Conservation (phyloP, 257 asterid species). For the Solanum chaucha region DNA sequence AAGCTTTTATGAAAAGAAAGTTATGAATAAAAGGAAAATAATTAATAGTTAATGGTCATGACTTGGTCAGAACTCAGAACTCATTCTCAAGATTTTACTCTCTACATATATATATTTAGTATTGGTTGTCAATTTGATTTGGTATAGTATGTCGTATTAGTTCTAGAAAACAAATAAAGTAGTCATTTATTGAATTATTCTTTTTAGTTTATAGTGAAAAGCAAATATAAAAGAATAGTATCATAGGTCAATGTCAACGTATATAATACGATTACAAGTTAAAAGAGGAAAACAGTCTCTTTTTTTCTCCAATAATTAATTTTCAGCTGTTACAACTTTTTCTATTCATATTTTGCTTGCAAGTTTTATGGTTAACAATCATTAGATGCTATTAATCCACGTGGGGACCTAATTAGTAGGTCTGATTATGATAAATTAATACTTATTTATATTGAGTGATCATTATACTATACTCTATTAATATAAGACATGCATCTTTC, state of each 20-base stretch:
- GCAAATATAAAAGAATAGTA: not conserved
- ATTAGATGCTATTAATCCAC: too few species aligned
- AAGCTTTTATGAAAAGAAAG: not conserved
- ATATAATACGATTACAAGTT: not conserved
- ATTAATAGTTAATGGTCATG: not conserved
- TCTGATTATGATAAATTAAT: not conserved
- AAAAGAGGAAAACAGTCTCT: not conserved
- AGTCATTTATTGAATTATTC: not conserved
- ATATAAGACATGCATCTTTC: not conserved
- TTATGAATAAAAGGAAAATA: not conserved
- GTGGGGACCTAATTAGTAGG: too few species aligned
- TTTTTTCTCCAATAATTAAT: not conserved
- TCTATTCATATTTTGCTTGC: not conserved
- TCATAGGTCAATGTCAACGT: not conserved
- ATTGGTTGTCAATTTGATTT: not conserved
- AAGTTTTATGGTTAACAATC: not conserved
- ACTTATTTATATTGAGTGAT: not conserved
- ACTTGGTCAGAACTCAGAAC: not conserved
- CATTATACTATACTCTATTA: not conserved
- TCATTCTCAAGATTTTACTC: not conserved
- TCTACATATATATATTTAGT: not conserved
- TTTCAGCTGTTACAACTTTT: not conserved
- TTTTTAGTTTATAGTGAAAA: not conserved
- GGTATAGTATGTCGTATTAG: not conserved
- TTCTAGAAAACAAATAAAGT: not conserved